Base-by-base conservation (phyloP, 2,329 filamentous ascomycete genomes). In the Ceratocystis albifundus region DNA sequence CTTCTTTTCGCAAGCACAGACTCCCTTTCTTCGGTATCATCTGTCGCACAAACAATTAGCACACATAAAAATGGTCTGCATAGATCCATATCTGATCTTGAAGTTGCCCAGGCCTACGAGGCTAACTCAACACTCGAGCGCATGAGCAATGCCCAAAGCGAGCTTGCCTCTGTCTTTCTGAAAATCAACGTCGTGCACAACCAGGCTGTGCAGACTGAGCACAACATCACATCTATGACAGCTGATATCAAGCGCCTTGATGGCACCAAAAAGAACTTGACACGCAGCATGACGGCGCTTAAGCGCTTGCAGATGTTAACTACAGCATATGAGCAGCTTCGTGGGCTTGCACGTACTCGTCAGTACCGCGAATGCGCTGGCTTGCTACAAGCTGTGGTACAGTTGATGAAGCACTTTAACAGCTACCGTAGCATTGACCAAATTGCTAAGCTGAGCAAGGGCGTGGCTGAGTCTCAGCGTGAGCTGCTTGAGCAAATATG, bases 241-340 rank as follows among this genome's bases (percentile, higher is more conserved):
- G 91, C 94, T 67, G 94, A 99, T 73, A 99, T 99, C 75, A 99
- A 99, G 79, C 87, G 93, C 70, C 82, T 99, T 70, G 94, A 99
- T 76, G 89, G 89, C 75, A 96, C 94, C 46, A 99, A 99, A 80
- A 88, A 88, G 75, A 99, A 99, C 76, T 81, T 99, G 69, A 96
- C 94, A 8, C 82, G 96, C 65, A 96, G 91, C 70, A 99, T 99
- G 94, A 99, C 94, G 55, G 93, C 93, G 25, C 80, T 99, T 72
- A 99, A 99, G 79, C 84, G 94, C 61, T 81, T 99, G 71, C 94
- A 99, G 80, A 99, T 99, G 94, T 79, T 99, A 74, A 97, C 94
- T 4, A 97, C 94, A 2, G 94, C 94, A n/a, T 99, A 97, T 76
- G 94, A 97, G 74, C 94, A 99, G 77, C 81, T 99, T 67, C 84